Base-by-base conservation (phyloP, 495 filamentous ascomycete species). In the Chlorociboria aeruginascens region DNA sequence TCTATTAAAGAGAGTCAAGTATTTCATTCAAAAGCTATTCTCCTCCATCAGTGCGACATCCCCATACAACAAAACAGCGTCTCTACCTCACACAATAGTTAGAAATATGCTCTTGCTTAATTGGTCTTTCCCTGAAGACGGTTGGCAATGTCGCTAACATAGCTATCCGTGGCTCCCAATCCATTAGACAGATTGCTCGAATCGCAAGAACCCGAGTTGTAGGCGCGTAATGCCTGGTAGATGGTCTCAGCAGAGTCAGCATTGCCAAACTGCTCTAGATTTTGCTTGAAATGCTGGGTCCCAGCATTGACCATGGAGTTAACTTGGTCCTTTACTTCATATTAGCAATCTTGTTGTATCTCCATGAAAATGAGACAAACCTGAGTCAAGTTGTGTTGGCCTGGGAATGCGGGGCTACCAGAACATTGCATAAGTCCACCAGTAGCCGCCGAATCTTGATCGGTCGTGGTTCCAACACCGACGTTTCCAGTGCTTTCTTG, bases 401-500 rank as follows among this genome's bases (percentile, higher is more conserved):
- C 36, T 10, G 45, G 45, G 13, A 39, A 39, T n/a, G 33, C 45
- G 14, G 59, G 55, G 51, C 57, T 56, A 33, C 56, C 59, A 32
- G 55, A 52, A 47, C 57, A 60, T 53, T 69, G 64, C 61, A 67
- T 67, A 28, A 66, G 48, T 1, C 64, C 66, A 40, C 58, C 62
- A 31, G 65, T 66, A 7, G 9, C 8, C 48, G 60, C 47, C n/a
- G 59, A 59, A 47, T 66, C 64, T n/a, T n/a, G n/a, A n/a, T n/a
- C n/a, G n/a, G n/a, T n/a, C n/a, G n/a, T n/a, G n/a, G n/a, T n/a
- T 25, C 14, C n/a, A n/a, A 66, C 63, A 20, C 64, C 62, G 29
- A 69, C 66, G 50, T 67, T 53, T 39, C 66, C 66, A 43, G 55
- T 61, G 51, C 51, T 59, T 52, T 69, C 66, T 44, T 69, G 65